These are phyloP conservation scores for Cercophora sp. DNA, from an alignment of 495 filamentous ascomycete species.

Conservation along the genomic window DNA sequence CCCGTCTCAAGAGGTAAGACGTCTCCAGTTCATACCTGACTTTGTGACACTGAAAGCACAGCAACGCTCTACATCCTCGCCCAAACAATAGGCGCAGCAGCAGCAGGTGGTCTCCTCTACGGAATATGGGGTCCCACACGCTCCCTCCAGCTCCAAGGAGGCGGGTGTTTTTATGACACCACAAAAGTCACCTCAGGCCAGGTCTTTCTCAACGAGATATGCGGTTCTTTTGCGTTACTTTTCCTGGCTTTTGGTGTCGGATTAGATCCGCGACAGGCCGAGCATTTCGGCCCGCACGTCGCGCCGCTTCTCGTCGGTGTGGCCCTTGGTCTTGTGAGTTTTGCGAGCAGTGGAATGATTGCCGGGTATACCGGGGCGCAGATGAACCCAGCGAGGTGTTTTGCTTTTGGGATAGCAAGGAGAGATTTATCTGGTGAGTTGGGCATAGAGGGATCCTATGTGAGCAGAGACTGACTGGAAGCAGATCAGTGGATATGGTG, in stretches of 20 bases:
- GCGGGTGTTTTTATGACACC: slow-evolving; percentile 4
- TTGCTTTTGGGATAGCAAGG: slow-evolving; percentile 28
- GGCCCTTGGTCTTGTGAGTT: slow-evolving; percentile 42
- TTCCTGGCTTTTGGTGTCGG: slow-evolving; percentile 49
- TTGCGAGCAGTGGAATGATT: slow-evolving; percentile 42
- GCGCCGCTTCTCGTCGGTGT: slow-evolving; percentile 52
- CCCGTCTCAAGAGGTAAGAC: slow-evolving; percentile 45
- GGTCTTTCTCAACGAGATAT: neutral
- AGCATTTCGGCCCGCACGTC: slow-evolving; percentile 48
- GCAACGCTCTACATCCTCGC: no score
- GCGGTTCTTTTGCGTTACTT: slow-evolving; percentile 4
- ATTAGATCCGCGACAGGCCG: slow-evolving; percentile 52
- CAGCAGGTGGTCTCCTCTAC: no score
- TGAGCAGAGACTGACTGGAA: neutral
- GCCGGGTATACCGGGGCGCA: slow-evolving; percentile 44
- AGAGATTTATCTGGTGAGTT: slow-evolving; percentile 20
- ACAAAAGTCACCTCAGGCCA: neutral
- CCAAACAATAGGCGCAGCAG: no score
- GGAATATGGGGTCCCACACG: no score
- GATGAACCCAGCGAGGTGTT: slow-evolving; percentile 30
- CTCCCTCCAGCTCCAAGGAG: no score
- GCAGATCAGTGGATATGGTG: slow-evolving; percentile 37
- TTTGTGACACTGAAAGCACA: no score
- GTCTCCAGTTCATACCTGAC: no score
- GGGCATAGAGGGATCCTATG: no score